A percentile compares a stretch with the other conserved stretches of the same genome.
These are phyloP conservation scores for Penicillium sp. DNA, from an alignment of 2,329 filamentous ascomycete genomes.

Conservation along the genomic window DNA sequence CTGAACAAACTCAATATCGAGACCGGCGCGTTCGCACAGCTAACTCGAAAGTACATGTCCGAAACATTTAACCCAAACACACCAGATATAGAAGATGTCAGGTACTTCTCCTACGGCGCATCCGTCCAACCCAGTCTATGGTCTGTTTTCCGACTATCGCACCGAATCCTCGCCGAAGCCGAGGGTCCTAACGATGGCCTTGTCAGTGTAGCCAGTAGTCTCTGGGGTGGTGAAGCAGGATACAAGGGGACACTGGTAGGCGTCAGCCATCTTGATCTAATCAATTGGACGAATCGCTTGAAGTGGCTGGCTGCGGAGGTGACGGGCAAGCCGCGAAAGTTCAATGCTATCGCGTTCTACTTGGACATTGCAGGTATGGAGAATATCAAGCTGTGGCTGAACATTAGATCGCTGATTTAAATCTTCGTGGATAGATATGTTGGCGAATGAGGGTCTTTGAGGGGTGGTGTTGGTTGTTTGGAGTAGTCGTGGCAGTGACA, in stretches of 20 bases:
- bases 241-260: conserved; percentile 67
- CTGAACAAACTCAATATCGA: conserved; percentile 60
- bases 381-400: background rate
- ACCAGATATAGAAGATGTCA: conserved; percentile 53
- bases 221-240: conserved; percentile 57
- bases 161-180: conserved; percentile 55
- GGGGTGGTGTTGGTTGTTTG: conserved; percentile 24
- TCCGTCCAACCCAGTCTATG: conserved; percentile 58
- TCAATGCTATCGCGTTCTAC: conserved; percentile 68
- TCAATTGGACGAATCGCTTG: conserved; percentile 68
- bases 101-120: conserved; percentile 68
- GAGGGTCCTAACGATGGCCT: conserved; percentile 67
- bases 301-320: conserved; percentile 62
- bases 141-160: conserved; percentile 61
- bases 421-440: conserved; percentile 56
- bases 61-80: conserved; percentile 63
- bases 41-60: conserved; percentile 62
- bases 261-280: conserved; percentile 66
- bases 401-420: background rate
- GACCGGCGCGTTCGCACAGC: conserved; percentile 64
- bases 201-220: conserved; percentile 62
- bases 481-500: background rate
- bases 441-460: conserved; percentile 66
- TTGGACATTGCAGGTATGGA: conserved; percentile 64
- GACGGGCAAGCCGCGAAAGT: conserved; percentile 61